Evolutionary conservation across 345 rosid species (phyloP), one percentile per base, ranked within the genome.

Genomic region (Hypericum androsaemum): DNA sequence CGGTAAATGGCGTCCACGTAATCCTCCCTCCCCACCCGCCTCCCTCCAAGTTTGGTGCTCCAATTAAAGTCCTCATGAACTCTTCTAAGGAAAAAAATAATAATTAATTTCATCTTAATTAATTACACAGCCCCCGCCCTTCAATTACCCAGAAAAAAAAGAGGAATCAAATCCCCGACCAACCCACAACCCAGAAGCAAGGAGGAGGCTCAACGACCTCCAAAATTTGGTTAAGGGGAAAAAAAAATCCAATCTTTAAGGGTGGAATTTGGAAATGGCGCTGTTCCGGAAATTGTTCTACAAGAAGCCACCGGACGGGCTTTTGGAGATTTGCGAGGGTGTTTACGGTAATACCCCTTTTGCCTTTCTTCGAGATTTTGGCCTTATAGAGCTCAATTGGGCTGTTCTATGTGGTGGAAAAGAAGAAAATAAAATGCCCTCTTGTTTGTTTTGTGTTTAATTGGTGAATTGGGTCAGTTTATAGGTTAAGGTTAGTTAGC

Each of bases 261-360:
- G 39, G 49, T 50, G 62, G 43, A 10, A 43, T 51, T 39, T 6
- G 54, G 39, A 35, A 70, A 90, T 90, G 98, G 83, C 96, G 43
- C 69, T 88, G 75, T 73, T 90, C 68, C 85, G 90, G 8, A 90
- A 80, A 71, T 63, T 90, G 48, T 90, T 90, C 62, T 81, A 77
- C 62, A 68, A 73, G 68, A 87, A 87, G 62, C 98, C 95, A 4
- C 96, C 98, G 22, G 96, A 90, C 55, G 96, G 98, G 5, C 73
- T 90, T 61, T 84, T 90, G 50, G 96, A 90, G 92, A 82, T 90
- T 60, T 82, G 77, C 49, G 96, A 90, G 64, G 71, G 82, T 58
- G 84, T 87, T 50, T 90, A 74, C 69, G 95, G 96, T 90, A 43
- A 70, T 69, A 59, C 54, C 49, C 40, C n/a, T 22, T 35, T 44